A percentile compares a stretch with the other conserved stretches of the same genome.
Evolutionary conservation across 257 asterid species (phyloP).

Genomic region (Petunia secreta): DNA sequence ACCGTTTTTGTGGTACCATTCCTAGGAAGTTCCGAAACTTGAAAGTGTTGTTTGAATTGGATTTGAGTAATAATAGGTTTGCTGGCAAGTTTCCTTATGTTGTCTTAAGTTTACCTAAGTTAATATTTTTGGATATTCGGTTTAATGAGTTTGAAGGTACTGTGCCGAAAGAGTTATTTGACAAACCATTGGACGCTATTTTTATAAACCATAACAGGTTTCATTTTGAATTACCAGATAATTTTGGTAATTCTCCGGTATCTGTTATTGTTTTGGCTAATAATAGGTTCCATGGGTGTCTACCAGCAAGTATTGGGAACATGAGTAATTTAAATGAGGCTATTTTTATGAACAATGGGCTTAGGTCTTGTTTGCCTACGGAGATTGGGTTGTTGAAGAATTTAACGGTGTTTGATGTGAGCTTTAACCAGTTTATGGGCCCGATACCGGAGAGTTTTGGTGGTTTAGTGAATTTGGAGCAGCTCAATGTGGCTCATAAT

Average conservation of each 20-base stretch:
- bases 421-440: conserved; percentile 66
- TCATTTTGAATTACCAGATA: conserved; percentile 75
- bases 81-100: conserved; percentile 91
- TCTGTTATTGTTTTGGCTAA: conserved; percentile 80
- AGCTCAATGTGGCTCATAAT: conserved; percentile 77
- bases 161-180: conserved; percentile 68
- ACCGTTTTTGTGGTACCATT: conserved; percentile 77
- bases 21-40: conserved; percentile 58
- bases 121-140: conserved; percentile 68
- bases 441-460: conserved; percentile 68
- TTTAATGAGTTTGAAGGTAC: conserved; percentile 85
- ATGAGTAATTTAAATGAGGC: conserved; percentile 77
- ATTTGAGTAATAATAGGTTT: conserved; percentile 82
- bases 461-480: conserved; percentile 74
- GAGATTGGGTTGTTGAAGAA: conserved; percentile 75
- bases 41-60: conserved; percentile 71
- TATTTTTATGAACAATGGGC: conserved; percentile 64
- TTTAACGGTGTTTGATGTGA: conserved; percentile 71
- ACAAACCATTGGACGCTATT: conserved; percentile 78
- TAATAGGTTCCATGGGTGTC: conserved; percentile 80
- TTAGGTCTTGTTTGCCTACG: conserved; percentile 78
- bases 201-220: conserved; percentile 83
- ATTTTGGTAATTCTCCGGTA: conserved; percentile 89
- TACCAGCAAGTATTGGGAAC: conserved; percentile 78
- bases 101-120: conserved; percentile 62